Base-by-base conservation (phyloP, 768 basidiomycete species). In the Tricholoma sp. region DNA sequence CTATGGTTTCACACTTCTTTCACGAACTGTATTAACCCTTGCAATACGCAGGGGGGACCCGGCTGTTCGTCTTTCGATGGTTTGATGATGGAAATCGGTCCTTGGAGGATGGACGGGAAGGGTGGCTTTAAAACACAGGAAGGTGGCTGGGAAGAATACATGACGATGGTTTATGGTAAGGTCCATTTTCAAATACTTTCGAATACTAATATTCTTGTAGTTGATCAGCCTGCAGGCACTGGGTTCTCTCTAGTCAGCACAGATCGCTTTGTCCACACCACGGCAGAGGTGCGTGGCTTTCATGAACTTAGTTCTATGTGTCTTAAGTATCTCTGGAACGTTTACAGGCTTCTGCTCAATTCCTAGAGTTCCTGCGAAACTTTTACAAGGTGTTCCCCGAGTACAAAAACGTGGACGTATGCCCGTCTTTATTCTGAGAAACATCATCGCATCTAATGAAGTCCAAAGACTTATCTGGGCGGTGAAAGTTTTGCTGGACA, bases 61-160 rank as follows among this genome's bases (percentile, higher is more conserved):
- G 97, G 97, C 27, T 98, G 97, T 70, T 97, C 94, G 0, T 94
- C 91, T 0, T 98, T 98, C 67, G 96, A 98, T 64, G 96, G 96
- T 2, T 79, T 94, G 16, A 89, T 98, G 88, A 95, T 98, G 93
- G 96, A 98, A 65, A 79, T 95, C n/a, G 96, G 96, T 0, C 95
- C 96, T 4, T 96, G 93, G 84, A 82, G 82, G 61, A 73, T 87
- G 71, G 88, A 92, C 64, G 81, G 84, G 53, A 75, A 83, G 14
- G 85, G 89, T 55, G 82, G 86, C 3, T 80, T 95, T 59, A 82
- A 81, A 63, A 79, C 84, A 18, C 75, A 83, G 8, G 86, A 93
- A 60, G 94, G 94, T 24, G 94, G 94, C 8, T 98, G 96, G 96
- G 94, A 98, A 67, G 96, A 98, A 69, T 98, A 96, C 68, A 87